Evolutionary conservation across 805 yeast genomes (phyloP).

Genomic region (Sungouiella blattae): DNA sequence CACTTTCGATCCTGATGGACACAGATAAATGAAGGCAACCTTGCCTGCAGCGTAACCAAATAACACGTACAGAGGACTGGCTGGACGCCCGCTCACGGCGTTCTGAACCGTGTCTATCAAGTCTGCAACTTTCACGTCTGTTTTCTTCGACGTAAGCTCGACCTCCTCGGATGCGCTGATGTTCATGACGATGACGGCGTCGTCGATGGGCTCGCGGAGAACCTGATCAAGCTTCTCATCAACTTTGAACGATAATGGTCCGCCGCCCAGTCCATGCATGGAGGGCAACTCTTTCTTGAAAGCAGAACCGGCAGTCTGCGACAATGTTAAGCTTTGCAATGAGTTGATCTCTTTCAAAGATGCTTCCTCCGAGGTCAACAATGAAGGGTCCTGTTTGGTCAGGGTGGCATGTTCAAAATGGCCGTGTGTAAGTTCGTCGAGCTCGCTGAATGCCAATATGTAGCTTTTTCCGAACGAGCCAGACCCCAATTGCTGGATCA

Average conservation of each 20-base stretch:
- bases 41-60: constrained; percentile 39
- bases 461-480: constrained; percentile 43
- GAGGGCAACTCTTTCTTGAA: constrained; percentile 32
- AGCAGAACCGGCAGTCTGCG: constrained; percentile 14
- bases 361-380: constrained; percentile 59
- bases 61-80: constrained; percentile 58
- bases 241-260: constrained; percentile 11
- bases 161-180: constrained; percentile 52
- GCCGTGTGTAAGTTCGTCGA: constrained; percentile 48
- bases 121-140: constrained; percentile 15
- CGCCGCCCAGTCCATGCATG: constrained; percentile 20
- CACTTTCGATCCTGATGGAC: constrained; percentile 88
- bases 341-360: constrained; percentile 42
- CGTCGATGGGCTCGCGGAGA: constrained; percentile 12
- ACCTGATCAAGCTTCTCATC: constrained; percentile 21
- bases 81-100: constrained; percentile 21
- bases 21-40: constrained; percentile 68
- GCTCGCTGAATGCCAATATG: constrained; percentile 49
- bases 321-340: constrained; percentile 28
- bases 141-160: constrained; percentile 18
- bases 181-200: constrained; percentile 44
- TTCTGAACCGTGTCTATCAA: constrained; percentile 20
- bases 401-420: constrained; percentile 37
- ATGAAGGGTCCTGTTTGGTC: constrained; percentile 29
- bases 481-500: constrained; percentile 71